Evolutionary conservation across 768 basidiomycete species (phyloP), one percentile per base, ranked within the genome.

Genomic region (Chlorophyllum brunneum): DNA sequence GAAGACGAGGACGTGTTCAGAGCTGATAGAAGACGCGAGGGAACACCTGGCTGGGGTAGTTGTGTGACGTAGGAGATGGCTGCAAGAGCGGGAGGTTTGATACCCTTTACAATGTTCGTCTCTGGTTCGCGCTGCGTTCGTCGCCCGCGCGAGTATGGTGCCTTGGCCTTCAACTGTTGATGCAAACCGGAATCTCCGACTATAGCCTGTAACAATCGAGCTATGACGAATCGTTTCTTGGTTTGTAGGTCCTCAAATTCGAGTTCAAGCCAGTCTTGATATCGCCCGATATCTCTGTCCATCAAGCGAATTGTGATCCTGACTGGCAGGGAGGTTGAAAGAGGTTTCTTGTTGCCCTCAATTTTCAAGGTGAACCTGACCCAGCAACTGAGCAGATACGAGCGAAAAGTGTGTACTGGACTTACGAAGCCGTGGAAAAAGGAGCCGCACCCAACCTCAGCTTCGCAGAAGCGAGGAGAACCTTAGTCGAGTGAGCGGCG

Each of bases 211-310:
- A 83, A 55, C 0, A 65, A 54, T 1, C 79, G 75, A 0, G 72
- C 67, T 22, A 85, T 83, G 9, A 76, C 55, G 56, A 83, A 83
- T 0, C 58, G 65, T 29, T 74, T 73, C 6, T 63, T 58, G 5
- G 75, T 64, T 18, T 67, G 66, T 0, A 61, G 59, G 54, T 82
- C 78, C 55, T 78, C 65, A 59, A 86, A 79, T 0, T 71, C 47
- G 16, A 86, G 56, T 55, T 85, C 82, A 4, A 79, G 52, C 0
- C 79, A 73, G 33, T 80, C 80, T 42, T 80, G 72, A 51, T 71
- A 80, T 2, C 77, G 67, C 11, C 84, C 83, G 20, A 68, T 63
- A 48, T 69, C 58, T 0, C 37, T 30, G 39, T 75, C 69, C 4
- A 54, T 60, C 23, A 79, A 67, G 0, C 52, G 63, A 20, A 79